Evolutionary conservation across 2,329 filamentous ascomycete species (phyloP).

Genomic region (Fusarium keratoplasticum): DNA sequence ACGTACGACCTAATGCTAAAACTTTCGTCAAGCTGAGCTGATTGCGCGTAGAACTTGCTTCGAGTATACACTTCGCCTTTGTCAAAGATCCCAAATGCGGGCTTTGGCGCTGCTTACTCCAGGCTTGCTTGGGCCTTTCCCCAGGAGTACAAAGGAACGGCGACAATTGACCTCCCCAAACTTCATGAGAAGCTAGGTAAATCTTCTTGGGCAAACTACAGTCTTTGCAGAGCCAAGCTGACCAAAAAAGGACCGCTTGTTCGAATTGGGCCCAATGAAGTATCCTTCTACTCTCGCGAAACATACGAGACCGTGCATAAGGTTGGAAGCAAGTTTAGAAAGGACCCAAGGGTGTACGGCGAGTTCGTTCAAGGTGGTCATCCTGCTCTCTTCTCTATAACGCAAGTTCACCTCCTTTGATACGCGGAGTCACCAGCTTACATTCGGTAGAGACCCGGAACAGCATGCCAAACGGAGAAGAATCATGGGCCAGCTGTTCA

Average conservation of each 20-base stretch:
- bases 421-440: conserved; percentile 3
- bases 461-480: conserved; percentile 45
- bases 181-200: conserved; percentile 39
- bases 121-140: conserved; percentile 39
- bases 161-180: conserved; percentile 36
- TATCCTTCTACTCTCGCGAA: conserved; percentile 44
- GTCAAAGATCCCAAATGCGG: conserved; percentile 34
- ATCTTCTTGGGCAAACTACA: too few relatives aligned
- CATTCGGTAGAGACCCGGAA: conserved; percentile 26
- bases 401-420: conserved; percentile 10
- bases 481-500: conserved; percentile 46
- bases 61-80: conserved; percentile 19
- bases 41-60: background rate
- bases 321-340: conserved; percentile 38
- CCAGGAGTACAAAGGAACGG: conserved; percentile 34
- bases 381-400: conserved; percentile 45
- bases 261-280: conserved; percentile 39
- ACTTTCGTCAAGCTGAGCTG: background rate
- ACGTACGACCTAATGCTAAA: background rate
- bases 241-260: conserved; percentile 30
- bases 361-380: conserved; percentile 45
- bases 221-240: background rate
- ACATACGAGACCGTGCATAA: conserved; percentile 43
- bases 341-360: conserved; percentile 44
- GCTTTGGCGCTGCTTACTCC: conserved; percentile 34